These are phyloP conservation scores for Thermochaetoides dissita DNA, from an alignment of 2,329 filamentous ascomycete species.

Conservation along the genomic window DNA sequence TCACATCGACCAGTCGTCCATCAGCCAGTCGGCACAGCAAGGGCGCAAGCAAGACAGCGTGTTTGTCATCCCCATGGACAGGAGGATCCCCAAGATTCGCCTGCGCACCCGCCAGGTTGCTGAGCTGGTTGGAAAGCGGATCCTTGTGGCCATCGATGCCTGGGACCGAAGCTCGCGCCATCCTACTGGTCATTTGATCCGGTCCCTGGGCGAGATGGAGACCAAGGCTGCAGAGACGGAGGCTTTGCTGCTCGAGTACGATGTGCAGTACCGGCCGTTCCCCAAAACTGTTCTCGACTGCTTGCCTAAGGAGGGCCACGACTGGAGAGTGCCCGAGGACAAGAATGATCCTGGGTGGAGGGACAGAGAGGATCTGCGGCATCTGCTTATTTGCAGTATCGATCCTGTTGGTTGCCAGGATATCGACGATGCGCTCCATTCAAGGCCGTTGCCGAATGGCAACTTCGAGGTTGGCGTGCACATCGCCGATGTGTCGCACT, in stretches of 20 bases:
- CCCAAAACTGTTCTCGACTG: slow-evolving; percentile 92
- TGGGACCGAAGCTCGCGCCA: slow-evolving; percentile 93
- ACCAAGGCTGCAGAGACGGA: slow-evolving; percentile 97
- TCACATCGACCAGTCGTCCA: slow-evolving; percentile 78
- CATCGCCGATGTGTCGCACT: slow-evolving; percentile 98
- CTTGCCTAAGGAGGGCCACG: slow-evolving; percentile 76
- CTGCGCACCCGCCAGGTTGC: slow-evolving; percentile 81
- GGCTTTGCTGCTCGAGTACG: slow-evolving; percentile 82
- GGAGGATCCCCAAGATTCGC: slow-evolving; percentile 89
- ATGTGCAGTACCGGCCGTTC: slow-evolving; percentile 95
- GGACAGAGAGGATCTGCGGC: slow-evolving; percentile 68
- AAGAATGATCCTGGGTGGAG: slow-evolving; percentile 75
- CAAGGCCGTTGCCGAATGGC: slow-evolving; percentile 69
- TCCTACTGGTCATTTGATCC: slow-evolving; percentile 84
- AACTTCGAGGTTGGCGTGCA: slow-evolving; percentile 95
- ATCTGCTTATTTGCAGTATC: slow-evolving; percentile 88
- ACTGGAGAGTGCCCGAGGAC: slow-evolving; percentile 79
- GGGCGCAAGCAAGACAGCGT: slow-evolving; percentile 81
- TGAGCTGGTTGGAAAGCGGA: slow-evolving; percentile 78
- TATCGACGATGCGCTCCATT: slow-evolving; percentile 94
- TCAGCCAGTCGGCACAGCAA: slow-evolving; percentile 57
- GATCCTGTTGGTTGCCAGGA: slow-evolving; percentile 93
- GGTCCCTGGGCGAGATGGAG: slow-evolving; percentile 83
- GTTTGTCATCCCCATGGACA: slow-evolving; percentile 96
- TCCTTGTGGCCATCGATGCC: slow-evolving; percentile 83